Base-by-base conservation (phyloP, 768 basidiomycete species). In the Hericium erinaceus region DNA sequence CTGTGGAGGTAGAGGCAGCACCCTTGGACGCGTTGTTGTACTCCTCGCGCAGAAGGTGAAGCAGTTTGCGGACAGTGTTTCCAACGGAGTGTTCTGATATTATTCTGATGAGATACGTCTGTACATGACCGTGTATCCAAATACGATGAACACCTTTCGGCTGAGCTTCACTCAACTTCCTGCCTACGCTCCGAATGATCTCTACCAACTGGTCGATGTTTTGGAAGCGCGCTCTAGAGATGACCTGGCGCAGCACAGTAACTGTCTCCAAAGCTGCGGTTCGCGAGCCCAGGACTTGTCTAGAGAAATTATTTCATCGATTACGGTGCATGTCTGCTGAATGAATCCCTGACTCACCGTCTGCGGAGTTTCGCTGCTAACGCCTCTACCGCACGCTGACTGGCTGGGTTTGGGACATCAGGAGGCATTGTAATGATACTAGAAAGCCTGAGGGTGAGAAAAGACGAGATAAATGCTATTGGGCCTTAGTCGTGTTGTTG, bases 1-100 rank as follows among this genome's bases (percentile, higher is more conserved):
- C 70, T 54, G 58, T 67, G 28, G 74, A 65, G 2, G 72, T 66
- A 7, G 74, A 65, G 0, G 74, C 68, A 16, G 72, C 70, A 55
- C 75, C 81, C 62, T 72, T 75, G 13, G 78, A 83, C 2, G 92
- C 92, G 4, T 94, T 89, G 59, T 88, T 79, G 69, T 93, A 95
- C 67, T 99, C 97, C 71, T 99, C 97, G 52, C 93, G 82, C 57
- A 99, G 87, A 66, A 97, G 89, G 67, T 95, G 92, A 26, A 98
- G 75, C 22, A 98, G 85, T 66, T 92, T 92, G 40, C 94, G 84
- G 41, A 95, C 87, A 20, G 95, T 95, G 69, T 98, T 98, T 22
- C 93, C 93, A 39, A 97, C 88, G 48, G 93, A 89, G 67, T 95
- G 87, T 69, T 99, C 97, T 98, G 72, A 55, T 33, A 33, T 15